Percentiles rank a stretch among this genome's conserved stretches.
Conservation (phyloP, 225 moss, liverwort and hornwort genomes). For the Thuidium tamariscinum region DNA sequence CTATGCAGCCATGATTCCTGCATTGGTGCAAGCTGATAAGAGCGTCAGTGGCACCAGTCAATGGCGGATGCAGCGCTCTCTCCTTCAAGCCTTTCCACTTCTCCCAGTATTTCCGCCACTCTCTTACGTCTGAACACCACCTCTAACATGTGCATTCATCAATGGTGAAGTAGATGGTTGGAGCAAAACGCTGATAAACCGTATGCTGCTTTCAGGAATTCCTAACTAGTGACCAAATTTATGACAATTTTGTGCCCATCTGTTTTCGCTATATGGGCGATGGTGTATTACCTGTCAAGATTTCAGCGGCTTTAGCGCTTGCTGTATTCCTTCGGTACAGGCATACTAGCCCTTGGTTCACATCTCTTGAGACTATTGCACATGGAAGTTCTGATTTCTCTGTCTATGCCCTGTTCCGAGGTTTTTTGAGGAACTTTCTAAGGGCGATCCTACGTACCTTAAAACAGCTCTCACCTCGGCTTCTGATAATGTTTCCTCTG, state of each 20-base stretch:
- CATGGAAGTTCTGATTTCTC: not conserved
- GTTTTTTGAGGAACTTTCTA: not conserved
- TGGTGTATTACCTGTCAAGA: slow-evolving; percentile 70
- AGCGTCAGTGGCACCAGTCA: slow-evolving; percentile 58
- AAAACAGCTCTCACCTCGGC: not conserved
- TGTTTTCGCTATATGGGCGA: slow-evolving; percentile 92
- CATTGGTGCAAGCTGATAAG: slow-evolving; percentile 63
- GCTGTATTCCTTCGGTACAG: slow-evolving; percentile 79
- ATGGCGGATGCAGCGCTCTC: slow-evolving; percentile 76
- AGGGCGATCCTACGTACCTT: not conserved
- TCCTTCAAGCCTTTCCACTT: slow-evolving; percentile 61
- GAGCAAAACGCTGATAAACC: not conserved
- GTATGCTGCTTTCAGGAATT: slow-evolving; percentile 52
- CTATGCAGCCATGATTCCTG: slow-evolving; percentile 55
- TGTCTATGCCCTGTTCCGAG: not conserved
- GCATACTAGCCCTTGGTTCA: not conserved
- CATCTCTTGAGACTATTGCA: not conserved
- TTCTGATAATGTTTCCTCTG: not conserved
- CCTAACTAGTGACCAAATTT: slow-evolving; percentile 86
- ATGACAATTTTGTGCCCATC: slow-evolving; percentile 80
- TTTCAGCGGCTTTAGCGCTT: slow-evolving; percentile 72
- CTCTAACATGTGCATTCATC: not conserved
- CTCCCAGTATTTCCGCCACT: slow-evolving; percentile 11
- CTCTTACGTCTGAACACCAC: not conserved
- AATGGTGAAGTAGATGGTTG: not conserved